Evolutionary conservation across 345 rosid species (phyloP).

Genomic region (Bretschneidera sinensis): DNA sequence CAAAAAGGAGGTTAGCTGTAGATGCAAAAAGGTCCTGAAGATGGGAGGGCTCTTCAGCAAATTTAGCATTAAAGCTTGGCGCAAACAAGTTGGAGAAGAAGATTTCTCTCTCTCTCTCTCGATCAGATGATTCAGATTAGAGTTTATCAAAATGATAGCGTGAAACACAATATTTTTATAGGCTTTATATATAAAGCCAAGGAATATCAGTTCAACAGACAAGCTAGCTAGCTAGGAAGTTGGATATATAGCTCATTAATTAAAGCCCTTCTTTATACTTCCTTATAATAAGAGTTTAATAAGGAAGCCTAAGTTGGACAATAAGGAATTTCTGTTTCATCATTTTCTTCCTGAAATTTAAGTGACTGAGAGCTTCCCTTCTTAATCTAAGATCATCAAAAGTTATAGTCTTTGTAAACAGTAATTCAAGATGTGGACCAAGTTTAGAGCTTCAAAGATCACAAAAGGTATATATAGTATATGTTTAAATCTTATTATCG

Average conservation of each 20-base stretch:
- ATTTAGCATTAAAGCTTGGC: conserved; percentile 28
- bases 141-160: not conserved
- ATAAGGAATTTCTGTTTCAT: too few relatives aligned
- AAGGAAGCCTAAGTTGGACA: too few relatives aligned
- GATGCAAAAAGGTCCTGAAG: conserved; percentile 2
- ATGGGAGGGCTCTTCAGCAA: conserved; percentile 23
- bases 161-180: conserved; percentile 15
- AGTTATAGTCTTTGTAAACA: too few relatives aligned
- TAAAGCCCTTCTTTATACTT: not conserved
- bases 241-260: conserved; percentile 1
- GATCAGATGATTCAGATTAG: not conserved
- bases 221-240: conserved; percentile 13
- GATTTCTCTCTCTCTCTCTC: not conserved
- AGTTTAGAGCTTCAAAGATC: conserved; percentile 23
- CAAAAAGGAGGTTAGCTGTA: conserved; percentile 8
- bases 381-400: too few relatives aligned
- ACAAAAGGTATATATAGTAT: conserved; percentile 35
- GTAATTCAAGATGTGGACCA: conserved; percentile 25
- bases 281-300: not conserved
- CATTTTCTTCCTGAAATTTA: too few relatives aligned
- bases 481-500: not conserved
- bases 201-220: conserved; percentile 13
- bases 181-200: conserved; percentile 18
- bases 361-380: too few relatives aligned
- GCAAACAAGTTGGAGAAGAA: conserved; percentile 27